Percentiles rank a stretch among this genome's conserved stretches.
These are phyloP conservation scores for Alternaria conjuncta DNA, from an alignment of 2,329 filamentous ascomycete genomes.

Conservation along the genomic window DNA sequence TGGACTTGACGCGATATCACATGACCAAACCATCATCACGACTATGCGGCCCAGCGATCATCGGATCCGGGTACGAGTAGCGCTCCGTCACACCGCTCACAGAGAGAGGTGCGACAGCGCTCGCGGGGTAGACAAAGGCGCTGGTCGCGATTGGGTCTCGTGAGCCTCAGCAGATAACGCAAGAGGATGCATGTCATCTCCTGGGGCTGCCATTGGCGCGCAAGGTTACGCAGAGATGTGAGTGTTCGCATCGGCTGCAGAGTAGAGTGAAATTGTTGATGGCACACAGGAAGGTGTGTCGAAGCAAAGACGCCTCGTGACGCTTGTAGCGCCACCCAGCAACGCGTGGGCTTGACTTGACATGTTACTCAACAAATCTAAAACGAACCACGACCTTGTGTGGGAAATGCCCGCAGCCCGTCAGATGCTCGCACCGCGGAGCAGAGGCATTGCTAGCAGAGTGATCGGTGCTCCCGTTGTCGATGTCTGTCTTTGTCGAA, in stretches of 20 bases:
- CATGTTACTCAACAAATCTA: conserved; percentile 17
- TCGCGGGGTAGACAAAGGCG: conserved; percentile 8
- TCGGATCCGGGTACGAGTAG: neutral
- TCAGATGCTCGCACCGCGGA: neutral
- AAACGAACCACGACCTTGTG: conserved; percentile 1
- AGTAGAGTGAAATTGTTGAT: neutral
- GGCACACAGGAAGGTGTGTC: conserved; percentile 1
- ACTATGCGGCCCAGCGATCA: conserved; percentile 1
- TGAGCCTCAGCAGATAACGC: conserved; percentile 26
- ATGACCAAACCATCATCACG: conserved; percentile 6
- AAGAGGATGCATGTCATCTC: conserved; percentile 24
- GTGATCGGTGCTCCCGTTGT: neutral
- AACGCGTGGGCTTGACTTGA: conserved; percentile 15
- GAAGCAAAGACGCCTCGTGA: conserved; percentile 16
- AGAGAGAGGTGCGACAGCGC: conserved; percentile 5
- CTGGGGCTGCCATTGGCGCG: conserved; percentile 17
- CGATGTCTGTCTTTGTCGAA: neutral
- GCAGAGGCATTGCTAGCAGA: neutral
- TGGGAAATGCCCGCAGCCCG: neutral
- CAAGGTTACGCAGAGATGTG: conserved; percentile 15
- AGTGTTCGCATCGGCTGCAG: conserved; percentile 5
- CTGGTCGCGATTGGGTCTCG: conserved; percentile 14
- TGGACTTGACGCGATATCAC: conserved; percentile 16
- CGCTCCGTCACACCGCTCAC: conserved; percentile 5
- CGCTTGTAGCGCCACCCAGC: conserved; percentile 21